Evolutionary conservation across 2,329 filamentous ascomycete species (phyloP).

Genomic region (Colletotrichum sidae): DNA sequence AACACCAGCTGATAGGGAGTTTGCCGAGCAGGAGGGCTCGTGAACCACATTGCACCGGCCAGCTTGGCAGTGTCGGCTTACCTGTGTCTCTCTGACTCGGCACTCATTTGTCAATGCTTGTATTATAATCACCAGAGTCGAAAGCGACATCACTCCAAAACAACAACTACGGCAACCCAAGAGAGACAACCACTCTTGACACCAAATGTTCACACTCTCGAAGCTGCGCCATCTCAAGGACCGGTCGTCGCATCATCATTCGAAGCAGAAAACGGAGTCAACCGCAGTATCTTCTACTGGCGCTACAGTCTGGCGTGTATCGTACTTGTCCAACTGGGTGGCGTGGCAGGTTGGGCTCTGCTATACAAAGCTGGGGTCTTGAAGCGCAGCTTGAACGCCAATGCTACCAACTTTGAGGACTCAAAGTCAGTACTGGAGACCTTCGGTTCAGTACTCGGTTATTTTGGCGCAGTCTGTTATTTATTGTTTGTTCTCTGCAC

Average conservation of each 20-base stretch:
- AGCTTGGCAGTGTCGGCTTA: slow-evolving; percentile 21
- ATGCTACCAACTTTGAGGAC: background rate
- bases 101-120: slow-evolving; percentile 30
- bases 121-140: slow-evolving; percentile 14
- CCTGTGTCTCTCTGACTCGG: slow-evolving; percentile 25
- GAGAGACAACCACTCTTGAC: slow-evolving; percentile 1
- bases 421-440: background rate
- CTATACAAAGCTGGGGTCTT: slow-evolving; percentile 6
- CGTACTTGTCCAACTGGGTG: background rate
- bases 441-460: slow-evolving; percentile 14
- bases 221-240: background rate
- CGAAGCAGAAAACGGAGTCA: background rate
- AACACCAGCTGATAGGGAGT: too few species aligned
- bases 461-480: slow-evolving; percentile 26
- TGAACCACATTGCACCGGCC: slow-evolving; percentile 26
- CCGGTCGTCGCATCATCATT: too few species aligned
- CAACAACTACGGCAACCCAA: background rate
- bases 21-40: slow-evolving; percentile 2
- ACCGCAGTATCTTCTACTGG: slow-evolving; percentile 5
- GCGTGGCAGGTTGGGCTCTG: slow-evolving; percentile 10
- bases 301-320: slow-evolving; percentile 23
- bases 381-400: background rate
- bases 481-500: background rate
- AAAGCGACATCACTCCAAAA: background rate
- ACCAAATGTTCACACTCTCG: background rate